These are phyloP conservation scores for Malassezia equina DNA, from an alignment of 1,284 basidiomycete genomes.

Conservation along the genomic window DNA sequence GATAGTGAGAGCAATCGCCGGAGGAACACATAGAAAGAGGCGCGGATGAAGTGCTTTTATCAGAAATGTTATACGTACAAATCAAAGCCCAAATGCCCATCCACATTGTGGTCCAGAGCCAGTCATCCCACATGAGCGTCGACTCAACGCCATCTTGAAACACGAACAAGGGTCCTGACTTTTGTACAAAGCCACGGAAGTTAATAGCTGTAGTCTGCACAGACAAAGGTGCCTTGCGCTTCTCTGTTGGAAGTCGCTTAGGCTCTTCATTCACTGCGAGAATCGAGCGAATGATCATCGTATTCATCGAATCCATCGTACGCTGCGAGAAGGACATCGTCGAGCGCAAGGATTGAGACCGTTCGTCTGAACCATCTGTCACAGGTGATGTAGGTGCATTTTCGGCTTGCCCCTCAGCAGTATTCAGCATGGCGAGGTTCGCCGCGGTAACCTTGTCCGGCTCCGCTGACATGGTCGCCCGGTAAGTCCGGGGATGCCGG, in stretches of 20 bases:
- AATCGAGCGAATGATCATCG: conserved; percentile 32
- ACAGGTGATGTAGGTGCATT: neutral
- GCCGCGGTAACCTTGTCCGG: conserved; percentile 12
- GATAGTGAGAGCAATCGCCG: conserved; percentile 37
- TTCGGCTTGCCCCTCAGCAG: neutral
- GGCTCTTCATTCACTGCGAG: conserved; percentile 31
- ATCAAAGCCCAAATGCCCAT: conserved; percentile 45
- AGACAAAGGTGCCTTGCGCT: conserved; percentile 41
- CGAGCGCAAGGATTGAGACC: neutral
- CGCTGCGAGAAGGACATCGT: conserved; percentile 20
- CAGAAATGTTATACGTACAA: conserved; percentile 8
- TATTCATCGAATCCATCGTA: conserved; percentile 27
- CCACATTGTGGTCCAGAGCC: conserved; percentile 43
- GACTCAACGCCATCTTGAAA: conserved; percentile 45
- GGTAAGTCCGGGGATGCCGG: neutral
- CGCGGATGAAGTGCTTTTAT: conserved; percentile 31
- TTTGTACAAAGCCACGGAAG: conserved; percentile 46
- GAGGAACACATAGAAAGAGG: conserved; percentile 32
- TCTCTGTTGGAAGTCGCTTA: conserved; percentile 33
- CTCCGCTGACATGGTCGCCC: neutral
- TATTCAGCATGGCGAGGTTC: conserved; percentile 12
- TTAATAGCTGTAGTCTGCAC: conserved; percentile 41
- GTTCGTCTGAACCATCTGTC: neutral
- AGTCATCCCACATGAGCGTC: conserved; percentile 45
- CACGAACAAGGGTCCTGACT: conserved; percentile 43